Evolutionary conservation across 176 grass and related monocot species (phyloP), one percentile per base, ranked within the genome.

Genomic region (Cocos nucifera): DNA sequence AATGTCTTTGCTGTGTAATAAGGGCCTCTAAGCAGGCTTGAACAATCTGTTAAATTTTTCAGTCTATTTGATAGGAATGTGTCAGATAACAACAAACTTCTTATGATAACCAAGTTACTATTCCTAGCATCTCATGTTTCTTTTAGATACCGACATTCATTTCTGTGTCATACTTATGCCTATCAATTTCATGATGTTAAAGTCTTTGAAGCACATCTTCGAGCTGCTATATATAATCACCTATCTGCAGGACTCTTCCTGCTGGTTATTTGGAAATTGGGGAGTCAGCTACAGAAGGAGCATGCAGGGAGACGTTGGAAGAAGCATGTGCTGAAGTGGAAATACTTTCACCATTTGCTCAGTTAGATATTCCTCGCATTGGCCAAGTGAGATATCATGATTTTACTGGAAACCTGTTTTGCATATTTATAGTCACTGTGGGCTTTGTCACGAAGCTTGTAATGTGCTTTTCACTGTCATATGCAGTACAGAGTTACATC

Each of bases 401-500:
- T 68, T 68, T 5, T 44, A 5, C 19, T 22, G 17, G 17, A 35
- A 56, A 56, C 18, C 22, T 14, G 20, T 25, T 39, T 20, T 1
- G 28, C 12, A 17, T 51, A 30, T 39, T 57, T 17, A 4, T 19
- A 22, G 24, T 68, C 49, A 9, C 4, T 44, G 2, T 1, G 35
- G 9, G 35, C 35, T 44, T 44, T 44, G 35, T 12, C 35, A 12
- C 12, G 32, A 39, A 64, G 66, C 73, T 88, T 51, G 54, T 73
- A 26, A 54, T 79, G 56, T 75, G 73, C 14, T 86, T 39, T 77
- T 62, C 78, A 77, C 59, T 79, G 69, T 92, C 79, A 58, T 69
- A 89, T 98, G 82, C 94, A 98, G 93, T 98, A 73, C 70, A 98
- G 94, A 98, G 88, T 83, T 98, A 98, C 79, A 79, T 98, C 69